These are phyloP conservation scores for Mortierella sp. DNA, from an alignment of 371 early-diverging fungal genomes.

Conservation along the genomic window DNA sequence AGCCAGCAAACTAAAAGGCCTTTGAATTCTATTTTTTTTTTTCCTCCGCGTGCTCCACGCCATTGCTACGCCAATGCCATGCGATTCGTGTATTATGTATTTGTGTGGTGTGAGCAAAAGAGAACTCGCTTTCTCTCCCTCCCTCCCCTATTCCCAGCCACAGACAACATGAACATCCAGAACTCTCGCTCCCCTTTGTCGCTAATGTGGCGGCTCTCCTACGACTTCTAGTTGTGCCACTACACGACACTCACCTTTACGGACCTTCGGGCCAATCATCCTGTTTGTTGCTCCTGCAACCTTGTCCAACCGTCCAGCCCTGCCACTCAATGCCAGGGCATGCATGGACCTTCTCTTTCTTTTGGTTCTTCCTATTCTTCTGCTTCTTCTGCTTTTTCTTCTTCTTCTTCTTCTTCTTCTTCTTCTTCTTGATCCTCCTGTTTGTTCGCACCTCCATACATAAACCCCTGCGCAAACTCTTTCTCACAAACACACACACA, in stretches of 20 bases:
- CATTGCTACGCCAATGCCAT: neutral
- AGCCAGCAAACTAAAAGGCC: neutral
- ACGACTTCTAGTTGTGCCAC: too few species aligned
- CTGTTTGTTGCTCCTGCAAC: too few species aligned
- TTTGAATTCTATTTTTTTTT: neutral
- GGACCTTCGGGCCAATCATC: too few species aligned
- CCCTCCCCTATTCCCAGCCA: too few species aligned
- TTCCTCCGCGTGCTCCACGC: slow-evolving; percentile 8
- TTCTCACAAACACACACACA: neutral
- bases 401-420: neutral
- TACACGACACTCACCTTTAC: too few species aligned
- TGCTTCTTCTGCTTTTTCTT: too few species aligned
- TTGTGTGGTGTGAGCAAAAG: too few species aligned
- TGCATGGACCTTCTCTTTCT: neutral
- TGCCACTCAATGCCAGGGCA: neutral
- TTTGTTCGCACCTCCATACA: neutral
- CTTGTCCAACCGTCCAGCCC: neutral
- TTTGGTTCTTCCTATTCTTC: neutral
- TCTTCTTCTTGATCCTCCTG: neutral
- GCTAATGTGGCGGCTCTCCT: too few species aligned
- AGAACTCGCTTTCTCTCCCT: too few species aligned
- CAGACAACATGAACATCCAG: too few species aligned
- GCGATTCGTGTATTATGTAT: neutral
- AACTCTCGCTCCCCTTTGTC: too few species aligned
- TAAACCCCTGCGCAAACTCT: neutral